phyloP scores from a whole-genome alignment of 768 basidiomycete genomes.

The Tephrocybe sp. region DNA sequence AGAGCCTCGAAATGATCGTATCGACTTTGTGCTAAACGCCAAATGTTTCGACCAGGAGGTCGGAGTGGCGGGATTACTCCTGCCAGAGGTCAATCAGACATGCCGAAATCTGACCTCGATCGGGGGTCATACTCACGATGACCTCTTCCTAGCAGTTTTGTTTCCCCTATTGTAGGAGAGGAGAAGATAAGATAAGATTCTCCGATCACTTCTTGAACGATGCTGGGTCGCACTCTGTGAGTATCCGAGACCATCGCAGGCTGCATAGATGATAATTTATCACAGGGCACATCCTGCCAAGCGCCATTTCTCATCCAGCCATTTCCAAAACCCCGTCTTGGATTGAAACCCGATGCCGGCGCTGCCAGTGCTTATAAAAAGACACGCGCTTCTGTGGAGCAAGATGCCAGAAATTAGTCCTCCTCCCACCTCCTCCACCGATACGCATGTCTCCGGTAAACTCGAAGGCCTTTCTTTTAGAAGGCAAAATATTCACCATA shows the following conservation, averaged over 20 bases:
- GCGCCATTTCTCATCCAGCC: not conserved
- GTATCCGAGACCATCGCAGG: conserved; percentile 8
- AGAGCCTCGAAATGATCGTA: conserved; percentile 17
- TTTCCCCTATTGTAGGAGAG: too few species aligned
- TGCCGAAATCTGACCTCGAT: not conserved
- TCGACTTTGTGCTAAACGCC: conserved; percentile 24
- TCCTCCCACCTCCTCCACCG: not conserved
- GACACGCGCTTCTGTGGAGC: conserved; percentile 1
- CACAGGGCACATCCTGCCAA: not conserved
- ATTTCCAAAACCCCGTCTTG: not conserved
- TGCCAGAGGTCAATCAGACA: conserved; percentile 3
- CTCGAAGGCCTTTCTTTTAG: not conserved
- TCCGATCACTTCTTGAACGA: not conserved
- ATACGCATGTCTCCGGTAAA: conserved; percentile 13
- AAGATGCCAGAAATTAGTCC: not conserved
- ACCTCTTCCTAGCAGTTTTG: conserved; percentile 13
- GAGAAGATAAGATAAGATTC: not conserved
- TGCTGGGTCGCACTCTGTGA: not conserved
- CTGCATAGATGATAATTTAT: not conserved
- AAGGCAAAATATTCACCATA: not conserved
- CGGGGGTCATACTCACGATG: conserved; percentile 10
- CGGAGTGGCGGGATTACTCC: conserved; percentile 8
- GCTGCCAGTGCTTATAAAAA: conserved; percentile 9
- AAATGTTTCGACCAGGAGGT: conserved; percentile 14
- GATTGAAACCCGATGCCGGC: conserved; percentile 14